Conservation (phyloP, 495 filamentous ascomycete genomes). For the Alectoria sarmentosa region DNA sequence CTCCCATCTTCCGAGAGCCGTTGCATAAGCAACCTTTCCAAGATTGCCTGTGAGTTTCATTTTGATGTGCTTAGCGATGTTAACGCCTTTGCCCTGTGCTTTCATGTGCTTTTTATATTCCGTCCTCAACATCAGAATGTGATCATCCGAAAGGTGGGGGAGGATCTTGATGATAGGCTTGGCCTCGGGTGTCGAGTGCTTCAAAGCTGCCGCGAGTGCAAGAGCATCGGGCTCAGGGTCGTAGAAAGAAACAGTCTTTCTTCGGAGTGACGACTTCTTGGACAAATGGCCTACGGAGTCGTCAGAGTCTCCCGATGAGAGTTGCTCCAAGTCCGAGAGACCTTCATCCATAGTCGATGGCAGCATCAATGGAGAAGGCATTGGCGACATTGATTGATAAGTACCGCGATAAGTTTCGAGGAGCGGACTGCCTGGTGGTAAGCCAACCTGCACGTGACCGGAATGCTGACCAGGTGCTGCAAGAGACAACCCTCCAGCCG, state of each 20-base stretch:
- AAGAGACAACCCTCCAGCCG: constrained; percentile 18
- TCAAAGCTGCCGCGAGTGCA: constrained; percentile 67
- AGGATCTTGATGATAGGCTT: constrained; percentile 75
- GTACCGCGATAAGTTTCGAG: constrained; percentile 91
- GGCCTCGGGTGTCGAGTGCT: constrained; percentile 56
- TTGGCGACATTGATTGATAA: constrained; percentile 91
- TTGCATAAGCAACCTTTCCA: constrained; percentile 85
- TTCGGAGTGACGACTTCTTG: constrained; percentile 15
- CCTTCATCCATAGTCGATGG: constrained; percentile 40
- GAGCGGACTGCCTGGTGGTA: constrained; percentile 69
- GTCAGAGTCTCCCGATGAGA: constrained; percentile 27
- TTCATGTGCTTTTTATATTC: constrained; percentile 91
- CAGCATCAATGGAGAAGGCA: constrained; percentile 68
- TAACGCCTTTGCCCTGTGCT: constrained; percentile 74
- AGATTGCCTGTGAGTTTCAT: constrained; percentile 66
- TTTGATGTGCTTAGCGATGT: constrained; percentile 94
- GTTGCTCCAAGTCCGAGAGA: constrained; percentile 43
- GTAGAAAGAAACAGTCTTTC: constrained; percentile 50
- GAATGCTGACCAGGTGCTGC: constrained; percentile 28
- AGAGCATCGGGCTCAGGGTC: constrained; percentile 73
- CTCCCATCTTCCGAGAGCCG: constrained; percentile 87
- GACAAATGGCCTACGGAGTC: constrained; percentile 15
- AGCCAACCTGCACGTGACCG: constrained; percentile 28
- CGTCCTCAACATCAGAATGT: constrained; percentile 70
- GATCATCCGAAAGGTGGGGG: constrained; percentile 74